Base-by-base conservation (phyloP, 768 basidiomycete species). In the Leccinum aurantiacum region DNA sequence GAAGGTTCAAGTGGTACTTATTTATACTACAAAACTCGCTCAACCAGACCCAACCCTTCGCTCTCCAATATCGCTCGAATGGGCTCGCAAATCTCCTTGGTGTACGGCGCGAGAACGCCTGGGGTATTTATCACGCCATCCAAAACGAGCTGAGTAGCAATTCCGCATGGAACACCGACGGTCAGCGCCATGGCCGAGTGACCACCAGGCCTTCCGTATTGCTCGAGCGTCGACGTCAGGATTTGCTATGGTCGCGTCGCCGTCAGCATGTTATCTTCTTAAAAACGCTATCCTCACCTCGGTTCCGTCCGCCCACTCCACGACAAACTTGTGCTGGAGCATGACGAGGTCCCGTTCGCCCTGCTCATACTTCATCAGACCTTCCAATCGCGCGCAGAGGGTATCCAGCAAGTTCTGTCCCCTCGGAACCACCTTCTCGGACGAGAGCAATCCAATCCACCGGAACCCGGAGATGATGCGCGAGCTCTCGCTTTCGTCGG, bases 311-410 rank as follows among this genome's bases (percentile, higher is more conserved):
- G 83, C 80, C 84, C 90, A 91, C 71, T 95, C 88, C 38, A 98
- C 88, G 66, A 93, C 77, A 72, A 99, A 98, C 80, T 95, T 96
- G 84, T 99, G 96, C 77, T 98, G 96, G 56, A 99, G 86, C 88
- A 98, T 93, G 61, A 99, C 92, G 61, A 98, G 84, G 75, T 99
- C 96, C 11, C 93, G 88, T 76, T 98, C 95, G 63, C 92, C 93
- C 51, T 80, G 76, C 63, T 88, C 90, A 77, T 96, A 98, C 75
- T 87, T 84, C 92, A 98, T 97, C 72, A 96, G 82, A 61, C 80
- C 84, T 80, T 99, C 95, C 53, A 99, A 84, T 22, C 82, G 87
- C 3, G 85, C 91, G 72, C 95, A 97, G 61, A 99, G 88, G 4
- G 97, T 95, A 76, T 97, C 94, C 64, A 99, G 85, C 65, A 96